phyloP scores from a whole-genome alignment of 306 rosid genomes.

The Lathyrus aphaca region DNA sequence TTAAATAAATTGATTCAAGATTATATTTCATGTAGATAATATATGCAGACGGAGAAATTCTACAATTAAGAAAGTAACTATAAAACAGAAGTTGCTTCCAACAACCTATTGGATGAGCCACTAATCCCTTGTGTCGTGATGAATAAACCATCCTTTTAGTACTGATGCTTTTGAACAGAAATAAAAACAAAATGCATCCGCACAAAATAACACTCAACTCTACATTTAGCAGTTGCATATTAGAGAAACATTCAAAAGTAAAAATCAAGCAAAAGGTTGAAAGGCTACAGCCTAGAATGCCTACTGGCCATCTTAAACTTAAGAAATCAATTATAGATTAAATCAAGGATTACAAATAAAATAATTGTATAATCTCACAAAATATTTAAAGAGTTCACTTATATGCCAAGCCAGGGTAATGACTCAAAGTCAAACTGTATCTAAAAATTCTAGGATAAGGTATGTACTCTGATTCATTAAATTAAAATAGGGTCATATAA shows the following conservation, averaged over 20 bases:
- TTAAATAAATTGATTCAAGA: constrained; percentile 33
- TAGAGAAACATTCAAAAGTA: constrained; percentile 28
- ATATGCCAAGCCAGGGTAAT: constrained; percentile 12
- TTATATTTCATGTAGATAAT: constrained; percentile 33
- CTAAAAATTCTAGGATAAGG: constrained; percentile 4
- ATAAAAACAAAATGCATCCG: not conserved
- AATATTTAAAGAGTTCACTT: constrained; percentile 16
- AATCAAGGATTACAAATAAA: not conserved
- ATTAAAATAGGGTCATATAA: too few relatives aligned
- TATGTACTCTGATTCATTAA: constrained; percentile 16
- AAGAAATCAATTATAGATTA: constrained; percentile 24
- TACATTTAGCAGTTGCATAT: constrained; percentile 22
- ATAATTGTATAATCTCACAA: constrained; percentile 5
- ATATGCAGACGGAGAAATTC: constrained; percentile 25
- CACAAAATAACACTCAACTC: constrained; percentile 24
- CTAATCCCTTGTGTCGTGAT: constrained; percentile 6
- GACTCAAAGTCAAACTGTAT: constrained; percentile 2
- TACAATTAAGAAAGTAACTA: constrained; percentile 4
- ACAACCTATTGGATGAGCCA: constrained; percentile 22
- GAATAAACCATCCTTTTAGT: too few relatives aligned
- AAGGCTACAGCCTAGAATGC: constrained; percentile 19
- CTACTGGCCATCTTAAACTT: constrained; percentile 9
- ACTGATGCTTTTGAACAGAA: not conserved
- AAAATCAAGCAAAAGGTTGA: constrained; percentile 23
- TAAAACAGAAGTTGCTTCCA: constrained; percentile 31